Conservation (phyloP, 805 yeast species). For the Saccharomycopsis capsularis region DNA sequence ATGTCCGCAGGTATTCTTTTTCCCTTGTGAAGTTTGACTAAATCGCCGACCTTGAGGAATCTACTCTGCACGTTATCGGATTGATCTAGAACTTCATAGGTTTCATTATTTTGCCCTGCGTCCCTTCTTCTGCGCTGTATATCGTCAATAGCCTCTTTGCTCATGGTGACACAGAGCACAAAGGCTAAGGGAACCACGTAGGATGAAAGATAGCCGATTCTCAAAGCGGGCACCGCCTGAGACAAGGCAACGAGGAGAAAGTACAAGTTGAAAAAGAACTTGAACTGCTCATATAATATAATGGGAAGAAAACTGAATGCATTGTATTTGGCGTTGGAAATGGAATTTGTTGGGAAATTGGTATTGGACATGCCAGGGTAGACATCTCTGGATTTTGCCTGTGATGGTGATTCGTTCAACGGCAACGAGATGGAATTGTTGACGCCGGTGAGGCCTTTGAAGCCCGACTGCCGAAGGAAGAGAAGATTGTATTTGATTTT, state of each 20-base stretch:
- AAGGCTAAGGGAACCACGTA: conserved; percentile 92
- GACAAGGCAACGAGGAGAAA: conserved; percentile 90
- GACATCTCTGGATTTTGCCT: conserved; percentile 31
- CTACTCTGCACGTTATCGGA: conserved; percentile 35
- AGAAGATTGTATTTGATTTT: background rate
- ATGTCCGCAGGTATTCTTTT: conserved; percentile 91
- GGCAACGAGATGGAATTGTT: conserved; percentile 6
- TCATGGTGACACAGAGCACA: conserved; percentile 87
- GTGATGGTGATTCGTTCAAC: background rate
- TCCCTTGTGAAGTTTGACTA: conserved; percentile 72
- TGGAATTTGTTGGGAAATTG: conserved; percentile 59
- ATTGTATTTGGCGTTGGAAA: conserved; percentile 91
- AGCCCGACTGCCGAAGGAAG: background rate
- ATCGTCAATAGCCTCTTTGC: conserved; percentile 94
- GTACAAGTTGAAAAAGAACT: conserved; percentile 90
- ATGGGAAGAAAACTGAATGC: conserved; percentile 83
- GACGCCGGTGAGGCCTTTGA: background rate
- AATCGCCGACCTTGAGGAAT: conserved; percentile 77
- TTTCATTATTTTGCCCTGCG: conserved; percentile 77
- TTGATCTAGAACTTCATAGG: conserved; percentile 60
- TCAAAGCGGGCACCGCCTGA: conserved; percentile 78
- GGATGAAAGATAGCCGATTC: conserved; percentile 90
- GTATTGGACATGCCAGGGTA: conserved; percentile 37
- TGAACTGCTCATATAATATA: conserved; percentile 90
- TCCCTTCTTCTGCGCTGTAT: conserved; percentile 86